phyloP scores from a whole-genome alignment of 345 rosid genomes.

The Abelmoschus esculentus region DNA sequence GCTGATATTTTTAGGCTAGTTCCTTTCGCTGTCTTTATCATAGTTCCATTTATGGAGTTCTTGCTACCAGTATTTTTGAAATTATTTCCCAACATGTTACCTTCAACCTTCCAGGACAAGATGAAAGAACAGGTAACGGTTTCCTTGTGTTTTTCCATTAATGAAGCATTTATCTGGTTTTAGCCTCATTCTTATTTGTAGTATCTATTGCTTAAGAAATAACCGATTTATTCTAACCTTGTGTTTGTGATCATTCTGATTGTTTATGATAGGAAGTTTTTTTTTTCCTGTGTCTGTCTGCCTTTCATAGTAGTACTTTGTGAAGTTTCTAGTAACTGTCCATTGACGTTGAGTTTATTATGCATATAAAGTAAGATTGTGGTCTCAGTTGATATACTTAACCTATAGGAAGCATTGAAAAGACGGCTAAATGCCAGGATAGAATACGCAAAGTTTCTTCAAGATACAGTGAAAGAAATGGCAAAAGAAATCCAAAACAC shows the following conservation, averaged over 20 bases:
- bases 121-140: conserved; percentile 86
- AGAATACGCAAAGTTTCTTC: conserved; percentile 95
- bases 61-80: conserved; percentile 83
- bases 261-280: background rate
- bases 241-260: background rate
- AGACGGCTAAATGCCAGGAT: conserved; percentile 84
- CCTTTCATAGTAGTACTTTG: background rate
- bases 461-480: conserved; percentile 96
- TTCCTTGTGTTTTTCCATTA: background rate
- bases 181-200: background rate
- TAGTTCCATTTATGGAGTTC: conserved; percentile 97
- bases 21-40: conserved; percentile 71
- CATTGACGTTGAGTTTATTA: conserved; percentile 6
- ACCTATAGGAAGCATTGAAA: conserved; percentile 76
- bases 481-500: conserved; percentile 92
- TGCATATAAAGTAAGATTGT: background rate
- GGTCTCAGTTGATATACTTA: conserved; percentile 15
- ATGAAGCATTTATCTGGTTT: background rate
- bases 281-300: background rate
- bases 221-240: background rate
- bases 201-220: background rate
- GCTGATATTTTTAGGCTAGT: conserved; percentile 86
- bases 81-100: conserved; percentile 91
- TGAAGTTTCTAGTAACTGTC: background rate
- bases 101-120: conserved; percentile 96